phyloP scores from a whole-genome alignment of 192 early-diverging fungal species.

The Pilobolus umbonatus region DNA sequence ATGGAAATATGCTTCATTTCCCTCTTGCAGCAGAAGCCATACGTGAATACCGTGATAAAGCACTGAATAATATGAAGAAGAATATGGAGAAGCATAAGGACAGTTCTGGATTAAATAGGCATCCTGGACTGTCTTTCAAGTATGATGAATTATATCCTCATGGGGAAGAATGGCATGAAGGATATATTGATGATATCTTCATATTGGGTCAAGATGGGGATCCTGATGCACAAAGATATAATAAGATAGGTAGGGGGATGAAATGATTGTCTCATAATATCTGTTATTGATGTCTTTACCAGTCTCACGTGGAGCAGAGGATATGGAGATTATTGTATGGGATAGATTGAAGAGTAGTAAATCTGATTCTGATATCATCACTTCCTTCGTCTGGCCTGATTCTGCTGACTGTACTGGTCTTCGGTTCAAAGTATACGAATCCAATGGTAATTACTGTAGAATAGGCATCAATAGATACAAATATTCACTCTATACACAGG shows the following conservation, averaged over 20 bases:
- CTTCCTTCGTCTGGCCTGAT: constrained; percentile 34
- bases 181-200: constrained; percentile 43
- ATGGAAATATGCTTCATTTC: constrained; percentile 17
- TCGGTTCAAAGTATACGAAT: constrained; percentile 24
- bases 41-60: too few relatives aligned
- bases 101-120: constrained; percentile 23
- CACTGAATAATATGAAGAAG: not conserved
- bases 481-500: constrained; percentile 4
- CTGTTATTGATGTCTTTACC: constrained; percentile 4
- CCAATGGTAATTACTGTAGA: too few relatives aligned
- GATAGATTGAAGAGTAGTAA: constrained; percentile 36
- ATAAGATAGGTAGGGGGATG: constrained; percentile 7
- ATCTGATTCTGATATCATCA: constrained; percentile 34
- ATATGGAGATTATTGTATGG: constrained; percentile 46
- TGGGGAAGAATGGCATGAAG: constrained; percentile 46
- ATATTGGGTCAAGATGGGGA: constrained; percentile 18
- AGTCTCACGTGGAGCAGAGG: constrained; percentile 41
- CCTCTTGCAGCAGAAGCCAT: not conserved
- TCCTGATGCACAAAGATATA: not conserved
- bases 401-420: constrained; percentile 9
- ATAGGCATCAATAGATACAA: not conserved
- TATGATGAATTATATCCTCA: constrained; percentile 29
- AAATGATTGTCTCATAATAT: not conserved
- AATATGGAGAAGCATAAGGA: constrained; percentile 12
- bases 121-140: not conserved